phyloP scores from a whole-genome alignment of 2,329 filamentous ascomycete genomes.

The Clonostachys rhizophaga region DNA sequence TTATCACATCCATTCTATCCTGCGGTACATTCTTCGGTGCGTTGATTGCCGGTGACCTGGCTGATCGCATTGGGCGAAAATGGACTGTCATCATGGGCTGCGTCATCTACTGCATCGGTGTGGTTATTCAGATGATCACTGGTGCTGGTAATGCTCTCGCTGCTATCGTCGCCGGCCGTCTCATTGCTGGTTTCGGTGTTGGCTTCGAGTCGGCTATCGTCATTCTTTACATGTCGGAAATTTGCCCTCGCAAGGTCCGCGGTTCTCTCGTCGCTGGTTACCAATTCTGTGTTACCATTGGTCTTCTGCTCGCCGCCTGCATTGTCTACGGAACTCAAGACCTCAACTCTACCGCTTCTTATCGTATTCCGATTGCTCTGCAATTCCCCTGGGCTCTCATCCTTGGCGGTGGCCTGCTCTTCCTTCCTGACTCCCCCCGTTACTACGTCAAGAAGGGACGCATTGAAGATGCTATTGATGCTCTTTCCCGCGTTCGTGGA shows the following conservation, averaged over 20 bases:
- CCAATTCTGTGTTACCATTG: constrained; percentile 66
- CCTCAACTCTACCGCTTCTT: constrained; percentile 49
- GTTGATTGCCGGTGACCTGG: constrained; percentile 49
- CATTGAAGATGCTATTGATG: constrained; percentile 56
- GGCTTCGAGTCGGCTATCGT: constrained; percentile 63
- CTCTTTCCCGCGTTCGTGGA: constrained; percentile 67
- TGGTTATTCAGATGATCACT: constrained; percentile 50
- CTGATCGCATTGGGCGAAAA: constrained; percentile 59
- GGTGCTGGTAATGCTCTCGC: constrained; percentile 46
- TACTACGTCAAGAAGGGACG: constrained; percentile 63
- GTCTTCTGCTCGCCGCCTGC: constrained; percentile 60
- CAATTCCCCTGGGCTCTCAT: constrained; percentile 68
- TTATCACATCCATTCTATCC: constrained; percentile 70
- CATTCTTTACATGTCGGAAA: constrained; percentile 84
- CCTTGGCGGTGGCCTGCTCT: constrained; percentile 57
- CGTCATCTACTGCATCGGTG: constrained; percentile 57
- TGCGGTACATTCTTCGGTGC: constrained; percentile 72
- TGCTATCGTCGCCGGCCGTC: constrained; percentile 61
- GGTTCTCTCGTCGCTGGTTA: constrained; percentile 67
- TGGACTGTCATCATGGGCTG: constrained; percentile 53
- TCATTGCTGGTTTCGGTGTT: constrained; percentile 66
- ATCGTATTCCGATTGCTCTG: constrained; percentile 58
- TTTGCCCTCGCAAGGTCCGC: constrained; percentile 70
- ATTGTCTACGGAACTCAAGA: constrained; percentile 58
- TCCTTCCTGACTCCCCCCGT: constrained; percentile 71